phyloP scores from a whole-genome alignment of 441 rosid genomes.

The Syzygium syzygioides region DNA sequence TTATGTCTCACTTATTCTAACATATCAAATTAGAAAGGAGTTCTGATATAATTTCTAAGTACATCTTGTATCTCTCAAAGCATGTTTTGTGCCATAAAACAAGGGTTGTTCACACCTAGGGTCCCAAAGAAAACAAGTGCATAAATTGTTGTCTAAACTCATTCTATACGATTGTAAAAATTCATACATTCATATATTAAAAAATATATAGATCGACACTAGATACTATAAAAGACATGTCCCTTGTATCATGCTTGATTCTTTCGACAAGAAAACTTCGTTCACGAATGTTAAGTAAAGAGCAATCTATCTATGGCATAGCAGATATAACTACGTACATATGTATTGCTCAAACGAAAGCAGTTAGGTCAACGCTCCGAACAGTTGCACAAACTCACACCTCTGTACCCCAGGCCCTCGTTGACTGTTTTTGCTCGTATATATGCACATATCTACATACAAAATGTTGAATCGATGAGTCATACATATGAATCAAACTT shows the following conservation, averaged over 20 bases:
- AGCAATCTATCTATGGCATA: background rate
- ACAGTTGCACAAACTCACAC: background rate
- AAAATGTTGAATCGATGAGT: background rate
- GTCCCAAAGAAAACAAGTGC: background rate
- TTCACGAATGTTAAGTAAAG: background rate
- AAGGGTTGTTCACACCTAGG: background rate
- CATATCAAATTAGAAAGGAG: background rate
- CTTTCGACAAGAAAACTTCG: background rate
- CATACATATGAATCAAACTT: background rate
- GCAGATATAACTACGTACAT: background rate
- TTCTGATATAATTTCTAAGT: background rate
- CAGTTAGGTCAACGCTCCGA: background rate
- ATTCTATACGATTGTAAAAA: no score
- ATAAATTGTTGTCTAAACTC: no score
- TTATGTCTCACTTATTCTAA: background rate
- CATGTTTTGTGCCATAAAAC: background rate
- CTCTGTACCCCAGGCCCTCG: background rate
- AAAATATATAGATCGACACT: background rate
- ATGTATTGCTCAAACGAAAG: background rate
- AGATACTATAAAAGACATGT: background rate
- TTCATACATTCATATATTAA: no score
- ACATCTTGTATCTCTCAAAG: background rate
- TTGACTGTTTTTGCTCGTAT: background rate
- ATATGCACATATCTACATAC: background rate
- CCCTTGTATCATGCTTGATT: background rate